These are phyloP conservation scores for Ophiostoma tasmaniense DNA, from an alignment of 2,329 filamentous ascomycete species.

Conservation along the genomic window DNA sequence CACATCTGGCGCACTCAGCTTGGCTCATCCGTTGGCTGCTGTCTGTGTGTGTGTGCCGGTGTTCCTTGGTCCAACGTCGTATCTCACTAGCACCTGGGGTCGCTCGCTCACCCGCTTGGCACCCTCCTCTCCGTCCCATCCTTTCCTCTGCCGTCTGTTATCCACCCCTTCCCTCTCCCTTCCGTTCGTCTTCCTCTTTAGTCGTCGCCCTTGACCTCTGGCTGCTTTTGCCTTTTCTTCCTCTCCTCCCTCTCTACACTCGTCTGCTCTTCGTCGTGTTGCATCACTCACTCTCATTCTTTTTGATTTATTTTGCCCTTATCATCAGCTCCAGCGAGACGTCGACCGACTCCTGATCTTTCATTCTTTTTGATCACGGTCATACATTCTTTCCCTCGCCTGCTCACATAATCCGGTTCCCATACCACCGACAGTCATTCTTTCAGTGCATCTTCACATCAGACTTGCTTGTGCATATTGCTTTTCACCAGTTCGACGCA, in stretches of 20 bases:
- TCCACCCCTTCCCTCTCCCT: neutral
- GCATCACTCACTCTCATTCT: constrained; percentile 4
- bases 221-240: constrained; percentile 7
- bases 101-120: neutral
- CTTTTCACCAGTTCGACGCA: neutral
- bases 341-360: constrained; percentile 17
- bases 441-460: neutral
- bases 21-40: neutral
- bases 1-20: neutral
- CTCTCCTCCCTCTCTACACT: neutral
- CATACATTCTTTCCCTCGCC: neutral
- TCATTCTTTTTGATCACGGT: constrained; percentile 9
- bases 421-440: neutral
- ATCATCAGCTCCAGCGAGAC: constrained; percentile 16
- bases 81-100: neutral
- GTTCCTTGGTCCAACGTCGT: neutral
- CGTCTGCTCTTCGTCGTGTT: neutral
- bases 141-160: neutral
- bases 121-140: neutral
- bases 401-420: neutral
- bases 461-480: neutral
- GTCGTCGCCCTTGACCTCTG: neutral
- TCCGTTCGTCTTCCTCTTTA: constrained; percentile 5
- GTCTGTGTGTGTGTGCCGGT: neutral
- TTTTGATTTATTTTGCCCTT: constrained; percentile 10